Percentiles rank a stretch among this genome's conserved stretches.
Conservation (phyloP, 169 alveolate genomes). For the Plasmodium relictum region DNA sequence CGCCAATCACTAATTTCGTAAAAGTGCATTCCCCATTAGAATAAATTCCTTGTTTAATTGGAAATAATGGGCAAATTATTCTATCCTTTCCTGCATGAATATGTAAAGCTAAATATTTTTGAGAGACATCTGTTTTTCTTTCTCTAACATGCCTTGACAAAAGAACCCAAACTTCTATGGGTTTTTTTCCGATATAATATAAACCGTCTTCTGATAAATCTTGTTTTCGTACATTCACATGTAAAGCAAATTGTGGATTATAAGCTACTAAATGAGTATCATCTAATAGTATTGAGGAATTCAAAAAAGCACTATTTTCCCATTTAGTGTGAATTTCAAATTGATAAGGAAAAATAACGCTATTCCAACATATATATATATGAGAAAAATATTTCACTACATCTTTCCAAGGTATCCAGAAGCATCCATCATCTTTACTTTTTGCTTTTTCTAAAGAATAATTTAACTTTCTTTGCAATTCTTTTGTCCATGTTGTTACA, state of each 20-base stretch:
- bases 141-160: slow-evolving; percentile 82
- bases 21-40: slow-evolving; percentile 88
- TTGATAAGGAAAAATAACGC: slow-evolving; percentile 82
- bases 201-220: slow-evolving; percentile 69
- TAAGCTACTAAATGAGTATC: slow-evolving; percentile 89
- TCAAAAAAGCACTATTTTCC: slow-evolving; percentile 80
- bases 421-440: slow-evolving; percentile 87
- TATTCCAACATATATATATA: slow-evolving; percentile 91
- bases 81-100: slow-evolving; percentile 80
- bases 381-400: slow-evolving; percentile 91
- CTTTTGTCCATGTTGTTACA: slow-evolving; percentile 79
- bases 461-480: slow-evolving; percentile 74
- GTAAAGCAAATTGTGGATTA: slow-evolving; percentile 88
- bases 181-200: slow-evolving; percentile 69
- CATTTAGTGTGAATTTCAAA: slow-evolving; percentile 85
- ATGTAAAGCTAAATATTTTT: slow-evolving; percentile 86
- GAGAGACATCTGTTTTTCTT: slow-evolving; percentile 78
- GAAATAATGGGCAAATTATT: slow-evolving; percentile 85
- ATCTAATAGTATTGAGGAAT: slow-evolving; percentile 84
- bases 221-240: slow-evolving; percentile 51
- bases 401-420: slow-evolving; percentile 93
- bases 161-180: slow-evolving; percentile 85
- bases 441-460: slow-evolving; percentile 73
- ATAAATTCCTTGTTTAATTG: slow-evolving; percentile 88
- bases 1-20: slow-evolving; percentile 80